Base-by-base conservation (phyloP, 2,329 filamentous ascomycete genomes). In the Talaromyces pinophilus region DNA sequence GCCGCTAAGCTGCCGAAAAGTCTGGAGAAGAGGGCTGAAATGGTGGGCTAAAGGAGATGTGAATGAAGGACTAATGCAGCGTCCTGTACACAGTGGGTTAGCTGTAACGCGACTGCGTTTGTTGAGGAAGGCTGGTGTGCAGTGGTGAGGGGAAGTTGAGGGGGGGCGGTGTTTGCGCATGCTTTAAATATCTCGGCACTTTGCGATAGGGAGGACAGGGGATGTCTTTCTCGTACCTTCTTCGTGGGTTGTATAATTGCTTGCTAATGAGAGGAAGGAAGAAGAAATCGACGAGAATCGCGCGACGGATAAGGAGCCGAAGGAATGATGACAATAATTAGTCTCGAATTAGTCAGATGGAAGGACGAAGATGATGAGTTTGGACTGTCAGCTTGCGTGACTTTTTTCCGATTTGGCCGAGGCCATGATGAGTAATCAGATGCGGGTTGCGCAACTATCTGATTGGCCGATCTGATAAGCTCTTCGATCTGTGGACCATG, bases 1-100 rank as follows among this genome's bases (percentile, higher is more conserved):
- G 83, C 77, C 71, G 81, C 81, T 79, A 82, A 78, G 63, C 84
- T 79, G 73, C 83, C 83, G 80, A 96, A 95, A 77, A 96, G 84
- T 77, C 87, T 85, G 76, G 88, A 86, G 76, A 91, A 81, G 80
- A 94, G 85, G 82, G 88, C 91, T 74, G 84, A 84, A 82, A 88
- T 87, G 81, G 76, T 88, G 81, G 80, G 74, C 74, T 59, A 38
- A 40, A 35, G 4, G 6, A n/a, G 7, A 7, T 5, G 6, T 7
- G 57, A 35, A 7, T 57, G 30, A 40, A 52, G 52, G 52, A 66
- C 38, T 25, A 44, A 52, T 35, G 11, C 17, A 22, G 22, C 5
- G 44, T 33, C 28, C 35, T 52, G 15, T 42, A 38, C 50, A 46
- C 7, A 35, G 28, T 35, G 11, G 11, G 15, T 55, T 13, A 42